These are phyloP conservation scores for Fraxinus americana DNA, from an alignment of 257 asterid genomes.

Conservation along the genomic window DNA sequence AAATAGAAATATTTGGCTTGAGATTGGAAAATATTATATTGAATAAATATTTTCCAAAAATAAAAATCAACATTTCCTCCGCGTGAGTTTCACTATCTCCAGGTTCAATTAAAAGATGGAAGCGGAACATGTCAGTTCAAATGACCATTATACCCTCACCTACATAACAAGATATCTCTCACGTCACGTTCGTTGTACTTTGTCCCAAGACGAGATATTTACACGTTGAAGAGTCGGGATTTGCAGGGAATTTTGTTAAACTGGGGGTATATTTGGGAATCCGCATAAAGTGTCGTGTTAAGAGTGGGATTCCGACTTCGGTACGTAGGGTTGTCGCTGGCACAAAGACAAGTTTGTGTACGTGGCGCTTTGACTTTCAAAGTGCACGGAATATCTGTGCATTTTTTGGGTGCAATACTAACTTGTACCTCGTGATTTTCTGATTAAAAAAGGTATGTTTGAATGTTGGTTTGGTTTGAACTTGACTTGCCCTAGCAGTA, in stretches of 20 bases:
- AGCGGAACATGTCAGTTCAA: not conserved
- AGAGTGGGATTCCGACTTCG: not conserved
- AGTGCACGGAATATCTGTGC: constrained; percentile 1
- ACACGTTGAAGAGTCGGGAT: not conserved
- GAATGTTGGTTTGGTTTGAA: not conserved
- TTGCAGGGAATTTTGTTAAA: too few relatives aligned
- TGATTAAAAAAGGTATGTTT: not conserved
- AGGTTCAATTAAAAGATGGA: not conserved
- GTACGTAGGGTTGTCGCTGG: not conserved
- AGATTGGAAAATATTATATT: too few relatives aligned
- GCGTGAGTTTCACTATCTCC: not conserved
- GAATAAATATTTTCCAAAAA: not conserved
- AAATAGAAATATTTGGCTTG: too few relatives aligned
- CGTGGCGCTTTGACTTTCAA: not conserved
- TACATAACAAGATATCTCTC: not conserved
- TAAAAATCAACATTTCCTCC: not conserved
- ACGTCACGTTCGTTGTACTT: not conserved
- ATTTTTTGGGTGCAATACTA: not conserved
- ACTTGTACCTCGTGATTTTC: not conserved
- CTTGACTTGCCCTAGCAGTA: too few relatives aligned
- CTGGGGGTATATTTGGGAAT: too few relatives aligned
- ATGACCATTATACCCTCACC: not conserved
- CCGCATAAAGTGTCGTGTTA: too few relatives aligned
- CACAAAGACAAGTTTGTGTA: not conserved
- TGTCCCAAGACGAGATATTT: too few relatives aligned